These are phyloP conservation scores for Hermanozyma aechmeae DNA, from an alignment of 805 yeast genomes.

Conservation along the genomic window DNA sequence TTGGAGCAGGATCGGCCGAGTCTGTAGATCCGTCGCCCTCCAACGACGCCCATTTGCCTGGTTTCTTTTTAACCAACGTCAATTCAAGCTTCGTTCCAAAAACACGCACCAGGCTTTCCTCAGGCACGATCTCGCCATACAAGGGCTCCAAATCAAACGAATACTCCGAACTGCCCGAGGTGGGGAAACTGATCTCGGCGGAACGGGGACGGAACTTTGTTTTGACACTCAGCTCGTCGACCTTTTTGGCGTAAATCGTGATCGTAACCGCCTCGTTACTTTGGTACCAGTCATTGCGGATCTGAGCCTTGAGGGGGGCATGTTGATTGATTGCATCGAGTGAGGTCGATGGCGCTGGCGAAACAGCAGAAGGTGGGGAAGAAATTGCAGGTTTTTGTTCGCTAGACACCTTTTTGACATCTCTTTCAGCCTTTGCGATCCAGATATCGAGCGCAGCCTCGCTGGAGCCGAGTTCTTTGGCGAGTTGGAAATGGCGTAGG, in stretches of 20 bases:
- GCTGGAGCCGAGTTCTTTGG: conserved; percentile 31
- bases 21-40: conserved; percentile 19
- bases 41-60: conserved; percentile 46
- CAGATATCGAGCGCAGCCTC: conserved; percentile 43
- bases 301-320: conserved; percentile 25
- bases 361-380: conserved; percentile 1
- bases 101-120: conserved; percentile 37
- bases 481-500: conserved; percentile 28
- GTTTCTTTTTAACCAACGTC: conserved; percentile 37
- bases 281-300: conserved; percentile 44
- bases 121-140: conserved; percentile 39
- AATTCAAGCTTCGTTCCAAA: conserved; percentile 72
- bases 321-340: conserved; percentile 25
- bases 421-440: conserved; percentile 28
- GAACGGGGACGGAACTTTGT: conserved; percentile 30
- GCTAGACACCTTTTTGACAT: conserved; percentile 12
- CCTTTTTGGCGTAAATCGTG: conserved; percentile 61
- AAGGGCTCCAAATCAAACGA: conserved; percentile 48
- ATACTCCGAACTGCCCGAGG: conserved; percentile 44
- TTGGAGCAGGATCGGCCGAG: conserved; percentile 4
- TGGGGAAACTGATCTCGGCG: conserved; percentile 38
- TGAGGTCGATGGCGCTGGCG: conserved; percentile 12
- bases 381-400: conserved; percentile 1
- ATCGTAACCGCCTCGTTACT: conserved; percentile 45
- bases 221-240: conserved; percentile 40